Evolutionary conservation across 2,329 filamentous ascomycete species (phyloP).

Genomic region (Talaromyces rugulosus): DNA sequence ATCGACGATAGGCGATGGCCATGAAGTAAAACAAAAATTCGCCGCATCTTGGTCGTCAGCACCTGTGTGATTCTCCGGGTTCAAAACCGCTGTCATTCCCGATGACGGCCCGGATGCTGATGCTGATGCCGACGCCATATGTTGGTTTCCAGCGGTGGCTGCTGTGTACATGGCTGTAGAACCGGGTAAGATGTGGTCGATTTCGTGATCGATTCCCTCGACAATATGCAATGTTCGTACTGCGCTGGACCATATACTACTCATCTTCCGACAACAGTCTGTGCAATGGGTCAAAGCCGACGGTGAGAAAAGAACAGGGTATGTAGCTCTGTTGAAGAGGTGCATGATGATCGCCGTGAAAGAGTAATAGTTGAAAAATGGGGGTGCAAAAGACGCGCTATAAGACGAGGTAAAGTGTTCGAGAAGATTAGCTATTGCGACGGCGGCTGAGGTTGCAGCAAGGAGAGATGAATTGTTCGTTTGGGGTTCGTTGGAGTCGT

Average conservation of each 20-base stretch:
- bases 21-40: constrained; percentile 8
- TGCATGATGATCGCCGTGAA: constrained; percentile 13
- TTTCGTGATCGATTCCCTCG: constrained; percentile 12
- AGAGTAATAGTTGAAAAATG: constrained; percentile 13
- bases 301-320: constrained; percentile 12
- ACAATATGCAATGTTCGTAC: constrained; percentile 11
- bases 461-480: constrained; percentile 6
- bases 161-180: neutral
- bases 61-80: neutral
- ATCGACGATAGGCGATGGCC: constrained; percentile 12
- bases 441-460: constrained; percentile 5
- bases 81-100: neutral
- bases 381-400: constrained; percentile 8
- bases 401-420: constrained; percentile 14
- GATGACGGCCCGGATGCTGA: neutral
- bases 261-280: constrained; percentile 14
- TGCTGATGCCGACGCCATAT: neutral
- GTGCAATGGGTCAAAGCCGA: constrained; percentile 12
- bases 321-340: constrained; percentile 12
- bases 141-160: neutral
- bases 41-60: neutral
- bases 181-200: constrained; percentile 6
- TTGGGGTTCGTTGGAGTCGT: neutral
- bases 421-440: constrained; percentile 2
- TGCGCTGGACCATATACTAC: constrained; percentile 13